Percentiles rank a stretch among this genome's conserved stretches.
phyloP scores from a whole-genome alignment of 176 grass and related monocot species.

The Oryza nivara region DNA sequence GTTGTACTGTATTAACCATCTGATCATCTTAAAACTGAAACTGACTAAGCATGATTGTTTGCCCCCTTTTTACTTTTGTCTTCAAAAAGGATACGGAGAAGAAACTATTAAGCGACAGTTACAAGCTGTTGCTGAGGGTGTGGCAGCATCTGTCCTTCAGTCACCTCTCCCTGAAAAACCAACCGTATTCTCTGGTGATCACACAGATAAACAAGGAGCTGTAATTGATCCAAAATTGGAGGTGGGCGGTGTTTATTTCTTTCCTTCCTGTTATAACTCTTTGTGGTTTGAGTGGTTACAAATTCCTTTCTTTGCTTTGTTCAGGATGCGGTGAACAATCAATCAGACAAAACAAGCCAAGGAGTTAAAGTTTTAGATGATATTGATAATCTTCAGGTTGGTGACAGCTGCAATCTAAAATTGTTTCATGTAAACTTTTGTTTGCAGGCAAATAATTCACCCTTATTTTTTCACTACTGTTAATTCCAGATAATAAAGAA shows the following conservation, averaged over 20 bases:
- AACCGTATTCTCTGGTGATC: constrained; percentile 40
- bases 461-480: constrained; percentile 12
- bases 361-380: constrained; percentile 61
- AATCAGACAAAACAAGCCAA: constrained; percentile 64
- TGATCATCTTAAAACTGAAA: constrained; percentile 32
- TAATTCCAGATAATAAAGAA: constrained; percentile 86
- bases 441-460: not conserved
- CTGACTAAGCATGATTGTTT: constrained; percentile 15
- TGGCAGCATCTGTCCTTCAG: constrained; percentile 81
- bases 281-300: constrained; percentile 10
- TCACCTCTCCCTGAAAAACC: constrained; percentile 57
- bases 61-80: not conserved
- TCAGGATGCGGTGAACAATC: constrained; percentile 57
- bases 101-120: constrained; percentile 71
- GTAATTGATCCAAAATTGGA: constrained; percentile 65
- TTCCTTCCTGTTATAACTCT: not conserved
- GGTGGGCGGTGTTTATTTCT: constrained; percentile 49
- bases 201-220: constrained; percentile 33
- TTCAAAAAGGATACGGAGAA: constrained; percentile 62
- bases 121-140: constrained; percentile 90
- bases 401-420: not conserved
- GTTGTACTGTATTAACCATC: not conserved
- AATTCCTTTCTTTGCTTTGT: constrained; percentile 25
- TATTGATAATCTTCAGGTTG: constrained; percentile 71
- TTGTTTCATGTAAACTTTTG: not conserved